Conservation (phyloP, 306 rosid genomes). For the Dalbergia cochinchinensis region DNA sequence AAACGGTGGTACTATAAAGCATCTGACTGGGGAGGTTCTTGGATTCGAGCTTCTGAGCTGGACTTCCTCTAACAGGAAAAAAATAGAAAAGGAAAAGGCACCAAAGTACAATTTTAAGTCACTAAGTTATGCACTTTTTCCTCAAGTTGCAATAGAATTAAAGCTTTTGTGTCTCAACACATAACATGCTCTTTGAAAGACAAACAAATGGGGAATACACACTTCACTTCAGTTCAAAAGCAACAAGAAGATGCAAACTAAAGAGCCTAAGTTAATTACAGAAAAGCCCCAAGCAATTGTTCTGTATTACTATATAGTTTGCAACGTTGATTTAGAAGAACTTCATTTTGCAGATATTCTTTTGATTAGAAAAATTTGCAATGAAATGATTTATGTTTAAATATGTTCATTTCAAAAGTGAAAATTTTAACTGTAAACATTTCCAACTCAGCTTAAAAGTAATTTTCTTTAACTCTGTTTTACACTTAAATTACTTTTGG, state of each 20-base stretch:
- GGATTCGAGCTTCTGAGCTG: slow-evolving; percentile 1
- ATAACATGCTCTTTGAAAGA: slow-evolving; percentile 5
- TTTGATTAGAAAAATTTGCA: background rate
- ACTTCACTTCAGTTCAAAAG: background rate
- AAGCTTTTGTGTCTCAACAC: slow-evolving; percentile 4
- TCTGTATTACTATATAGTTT: background rate
- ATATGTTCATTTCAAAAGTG: background rate
- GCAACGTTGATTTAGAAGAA: no score
- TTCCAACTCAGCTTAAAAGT: no score
- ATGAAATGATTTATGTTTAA: background rate
- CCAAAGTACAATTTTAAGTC: background rate
- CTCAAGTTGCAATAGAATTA: background rate
- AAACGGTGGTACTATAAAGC: background rate
- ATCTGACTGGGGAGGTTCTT: background rate
- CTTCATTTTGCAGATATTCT: no score
- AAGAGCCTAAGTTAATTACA: background rate
- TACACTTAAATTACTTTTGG: no score
- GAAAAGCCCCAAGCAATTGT: background rate
- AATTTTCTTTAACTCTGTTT: no score
- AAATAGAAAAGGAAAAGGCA: background rate
- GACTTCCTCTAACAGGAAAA: background rate
- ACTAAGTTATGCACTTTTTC: background rate
- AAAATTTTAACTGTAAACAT: background rate
- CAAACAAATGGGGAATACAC: background rate
- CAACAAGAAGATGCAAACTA: background rate